Conservation (phyloP, 768 basidiomycete genomes). For the Pleurotus ostreatus region DNA sequence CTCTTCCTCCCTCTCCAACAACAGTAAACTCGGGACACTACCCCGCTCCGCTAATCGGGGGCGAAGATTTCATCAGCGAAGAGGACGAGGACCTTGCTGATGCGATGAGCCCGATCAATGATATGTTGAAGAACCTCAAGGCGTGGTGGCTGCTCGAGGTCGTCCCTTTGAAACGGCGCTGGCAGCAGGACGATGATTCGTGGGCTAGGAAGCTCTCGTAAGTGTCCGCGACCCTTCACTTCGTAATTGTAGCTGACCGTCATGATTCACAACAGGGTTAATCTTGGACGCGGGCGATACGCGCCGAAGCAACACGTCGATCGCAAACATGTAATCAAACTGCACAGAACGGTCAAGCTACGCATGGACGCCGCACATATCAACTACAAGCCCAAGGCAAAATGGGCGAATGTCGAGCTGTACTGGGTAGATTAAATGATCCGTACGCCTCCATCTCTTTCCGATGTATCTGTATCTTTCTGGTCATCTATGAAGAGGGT, state of each 20-base stretch:
- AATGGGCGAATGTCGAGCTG: slow-evolving; percentile 14
- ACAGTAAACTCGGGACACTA: slow-evolving; percentile 13
- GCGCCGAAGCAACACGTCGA: slow-evolving; percentile 2
- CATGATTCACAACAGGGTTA: background rate
- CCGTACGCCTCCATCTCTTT: background rate
- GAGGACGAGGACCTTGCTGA: slow-evolving; percentile 63
- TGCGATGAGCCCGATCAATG: slow-evolving; percentile 45
- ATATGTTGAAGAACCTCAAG: slow-evolving; percentile 46
- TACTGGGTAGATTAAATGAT: slow-evolving; percentile 19
- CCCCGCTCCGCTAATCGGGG: slow-evolving; percentile 17
- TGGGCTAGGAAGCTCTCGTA: slow-evolving; percentile 35
- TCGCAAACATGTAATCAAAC: slow-evolving; percentile 12
- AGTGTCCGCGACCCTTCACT: slow-evolving; percentile 13
- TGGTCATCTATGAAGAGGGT: too few relatives aligned
- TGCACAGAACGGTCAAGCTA: slow-evolving; percentile 19
- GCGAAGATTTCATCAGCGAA: slow-evolving; percentile 35
- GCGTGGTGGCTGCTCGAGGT: slow-evolving; percentile 69
- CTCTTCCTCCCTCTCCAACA: slow-evolving; percentile 16
- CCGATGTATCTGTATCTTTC: too few relatives aligned
- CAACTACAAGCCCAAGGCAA: slow-evolving; percentile 25
- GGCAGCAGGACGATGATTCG: slow-evolving; percentile 34
- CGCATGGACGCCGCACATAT: slow-evolving; percentile 18
- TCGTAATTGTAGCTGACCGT: background rate
- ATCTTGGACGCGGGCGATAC: background rate
- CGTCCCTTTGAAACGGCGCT: slow-evolving; percentile 35